Evolutionary conservation across 768 basidiomycete species (phyloP).

Genomic region (Naganishia vaughanmartiniae): DNA sequence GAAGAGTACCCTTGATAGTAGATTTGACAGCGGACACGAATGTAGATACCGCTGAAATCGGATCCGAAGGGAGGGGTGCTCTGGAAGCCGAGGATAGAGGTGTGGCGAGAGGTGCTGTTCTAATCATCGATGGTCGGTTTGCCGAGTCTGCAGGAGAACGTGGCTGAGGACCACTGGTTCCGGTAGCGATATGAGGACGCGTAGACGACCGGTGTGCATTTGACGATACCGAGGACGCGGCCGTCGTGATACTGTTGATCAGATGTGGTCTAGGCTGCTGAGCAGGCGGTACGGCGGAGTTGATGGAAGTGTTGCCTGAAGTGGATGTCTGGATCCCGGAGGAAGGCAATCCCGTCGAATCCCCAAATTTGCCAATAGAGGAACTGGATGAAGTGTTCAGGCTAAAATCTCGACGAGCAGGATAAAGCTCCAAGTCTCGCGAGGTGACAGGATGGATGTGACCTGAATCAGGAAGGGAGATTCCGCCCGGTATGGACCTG

Average conservation of each 20-base stretch:
- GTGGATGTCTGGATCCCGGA: neutral
- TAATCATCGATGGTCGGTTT: constrained; percentile 3
- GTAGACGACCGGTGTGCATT: neutral
- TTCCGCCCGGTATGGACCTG: constrained; percentile 11
- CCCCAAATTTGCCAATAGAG: neutral
- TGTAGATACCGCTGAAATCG: neutral
- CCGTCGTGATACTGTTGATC: neutral
- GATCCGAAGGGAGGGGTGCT: neutral
- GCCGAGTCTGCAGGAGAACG: neutral
- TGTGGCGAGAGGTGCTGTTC: neutral
- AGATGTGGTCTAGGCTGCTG: neutral
- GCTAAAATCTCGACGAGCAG: constrained; percentile 3
- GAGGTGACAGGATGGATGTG: constrained; percentile 3
- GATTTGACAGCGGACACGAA: neutral
- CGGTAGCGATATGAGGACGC: neutral
- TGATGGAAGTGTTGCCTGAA: neutral
- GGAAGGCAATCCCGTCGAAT: neutral
- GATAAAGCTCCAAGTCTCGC: neutral
- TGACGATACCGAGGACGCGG: neutral
- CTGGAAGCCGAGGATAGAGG: neutral
- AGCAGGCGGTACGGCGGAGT: neutral
- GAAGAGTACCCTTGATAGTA: neutral
- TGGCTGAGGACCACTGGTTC: neutral
- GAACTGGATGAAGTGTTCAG: neutral
- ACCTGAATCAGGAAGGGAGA: constrained; percentile 5